Evolutionary conservation across 1,284 basidiomycete genomes (phyloP), one percentile per base, ranked within the genome.

Genomic region (Cystobasidium slooffiae): DNA sequence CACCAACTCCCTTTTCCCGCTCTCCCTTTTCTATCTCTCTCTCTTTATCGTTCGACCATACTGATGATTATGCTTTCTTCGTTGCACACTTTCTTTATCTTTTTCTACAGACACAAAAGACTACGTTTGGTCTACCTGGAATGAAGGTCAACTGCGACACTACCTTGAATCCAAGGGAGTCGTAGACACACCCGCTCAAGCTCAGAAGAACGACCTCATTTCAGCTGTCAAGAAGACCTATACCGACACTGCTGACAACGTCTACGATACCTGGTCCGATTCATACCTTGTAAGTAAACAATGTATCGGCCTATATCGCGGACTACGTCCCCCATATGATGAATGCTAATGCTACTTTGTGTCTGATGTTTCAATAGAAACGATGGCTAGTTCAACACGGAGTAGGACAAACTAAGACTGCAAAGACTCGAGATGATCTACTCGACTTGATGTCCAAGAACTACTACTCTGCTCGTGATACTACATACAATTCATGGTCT

Each of bases 91-190:
- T 73, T 41, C 8, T 24, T n/a, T 0, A 0, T 2, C 24, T 18
- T 20, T 39, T 20, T 39, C 39, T 37, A 44, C 59, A 63, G 88
- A 91, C 76, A 83, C 88, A 43, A 91, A 88, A 81, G 93, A 97
- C 82, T 95, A 94, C 78, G 83, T 94, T 7, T 95, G 91, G 82
- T 92, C 91, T 0, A 87, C 89, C 1, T 96, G 94, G 94, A 88
- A 90, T 75, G 92, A 96, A 78, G 89, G 86, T 79, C 85, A 86
- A 76, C 74, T 80, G 22, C 77, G 82, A 72, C 81, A 81, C 0
- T 97, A 90, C 84, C 87, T 95, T 61, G 88, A 90, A 78, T 85
- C 89, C 55, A 88, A 91, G 80, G 89, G 90, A 44, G 83, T 92
- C 47, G 81, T 93, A 76, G 88, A 91, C 80, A 86, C 88, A 65